Percentiles rank a stretch among this genome's conserved stretches.
Conservation (phyloP, 768 basidiomycete genomes). For the Xerocomellus dryophilus region DNA sequence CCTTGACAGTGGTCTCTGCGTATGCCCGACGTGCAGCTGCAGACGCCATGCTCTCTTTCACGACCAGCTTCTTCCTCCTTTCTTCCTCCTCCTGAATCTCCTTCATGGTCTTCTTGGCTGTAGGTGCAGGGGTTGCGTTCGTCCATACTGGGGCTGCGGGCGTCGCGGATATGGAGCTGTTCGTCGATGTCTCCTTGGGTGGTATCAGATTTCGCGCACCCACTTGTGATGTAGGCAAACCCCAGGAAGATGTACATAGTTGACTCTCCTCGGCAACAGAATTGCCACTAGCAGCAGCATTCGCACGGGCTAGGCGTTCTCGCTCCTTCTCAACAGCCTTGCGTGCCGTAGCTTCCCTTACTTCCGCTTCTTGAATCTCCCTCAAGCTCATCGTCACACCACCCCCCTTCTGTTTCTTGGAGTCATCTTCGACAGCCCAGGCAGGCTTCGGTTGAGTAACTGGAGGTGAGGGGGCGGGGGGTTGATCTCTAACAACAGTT, state of each 20-base stretch:
- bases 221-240: conserved; percentile 79
- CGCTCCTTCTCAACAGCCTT: conserved; percentile 73
- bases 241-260: conserved; percentile 75
- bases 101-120: conserved; percentile 89
- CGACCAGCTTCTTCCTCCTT: conserved; percentile 64
- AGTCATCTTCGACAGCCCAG: conserved; percentile 71
- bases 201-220: conserved; percentile 45
- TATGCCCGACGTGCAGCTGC: conserved; percentile 66
- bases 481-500: conserved; percentile 19
- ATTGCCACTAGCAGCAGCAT: conserved; percentile 32
- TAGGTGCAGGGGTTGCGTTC: conserved; percentile 49
- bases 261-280: conserved; percentile 54
- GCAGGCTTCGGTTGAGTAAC: conserved; percentile 46
- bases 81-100: conserved; percentile 99
- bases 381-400: conserved; percentile 65
- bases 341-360: conserved; percentile 71
- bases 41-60: conserved; percentile 57
- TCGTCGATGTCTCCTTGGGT: conserved; percentile 42
- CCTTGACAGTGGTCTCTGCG: conserved; percentile 78
- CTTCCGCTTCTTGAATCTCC: conserved; percentile 94
- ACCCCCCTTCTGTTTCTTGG: conserved; percentile 48
- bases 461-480: conserved; percentile 21
- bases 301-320: conserved; percentile 54
- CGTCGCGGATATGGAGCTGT: conserved; percentile 28
- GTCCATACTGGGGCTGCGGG: conserved; percentile 67